Conservation (phyloP, 2,329 filamentous ascomycete genomes). For the Trichophyton equinum region DNA sequence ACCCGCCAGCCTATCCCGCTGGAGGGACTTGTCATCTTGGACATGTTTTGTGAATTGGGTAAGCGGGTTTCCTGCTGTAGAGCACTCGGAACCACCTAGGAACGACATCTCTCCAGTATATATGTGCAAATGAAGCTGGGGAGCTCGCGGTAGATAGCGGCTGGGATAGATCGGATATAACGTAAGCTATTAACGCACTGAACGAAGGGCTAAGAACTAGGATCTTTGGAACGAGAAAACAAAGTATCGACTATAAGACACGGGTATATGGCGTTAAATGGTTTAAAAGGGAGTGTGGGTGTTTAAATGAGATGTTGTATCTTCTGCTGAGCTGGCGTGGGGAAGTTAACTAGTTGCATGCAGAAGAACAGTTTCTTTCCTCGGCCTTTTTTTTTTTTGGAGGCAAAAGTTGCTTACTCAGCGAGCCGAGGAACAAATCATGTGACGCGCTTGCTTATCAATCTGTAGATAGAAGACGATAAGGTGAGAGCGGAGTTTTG, state of each 20-base stretch:
- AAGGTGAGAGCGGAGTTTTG: background rate
- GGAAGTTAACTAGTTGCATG: background rate
- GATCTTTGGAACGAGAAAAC: background rate
- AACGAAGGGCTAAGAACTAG: background rate
- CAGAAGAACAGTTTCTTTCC: background rate
- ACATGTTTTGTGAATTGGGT: constrained; percentile 97
- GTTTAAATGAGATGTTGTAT: background rate
- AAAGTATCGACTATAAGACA: background rate
- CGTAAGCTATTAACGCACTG: background rate
- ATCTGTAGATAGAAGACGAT: background rate
- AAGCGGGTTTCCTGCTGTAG: constrained; percentile 86
- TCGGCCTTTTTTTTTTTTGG: background rate
- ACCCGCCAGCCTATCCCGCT: constrained; percentile 76
- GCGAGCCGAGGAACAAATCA: background rate
- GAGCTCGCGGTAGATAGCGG: background rate
- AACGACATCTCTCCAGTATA: constrained; percentile 63
- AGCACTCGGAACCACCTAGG: constrained; percentile 90
- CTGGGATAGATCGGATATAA: background rate
- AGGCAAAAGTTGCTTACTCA: background rate
- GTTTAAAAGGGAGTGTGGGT: background rate
- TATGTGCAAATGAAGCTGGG: background rate
- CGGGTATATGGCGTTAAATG: background rate
- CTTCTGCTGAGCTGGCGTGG: background rate
- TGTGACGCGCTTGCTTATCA: background rate
- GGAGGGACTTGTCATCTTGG: constrained; percentile 87